A percentile compares a stretch with the other conserved stretches of the same genome.
Conservation (phyloP, 768 basidiomycete species). For the Trametes maxima region DNA sequence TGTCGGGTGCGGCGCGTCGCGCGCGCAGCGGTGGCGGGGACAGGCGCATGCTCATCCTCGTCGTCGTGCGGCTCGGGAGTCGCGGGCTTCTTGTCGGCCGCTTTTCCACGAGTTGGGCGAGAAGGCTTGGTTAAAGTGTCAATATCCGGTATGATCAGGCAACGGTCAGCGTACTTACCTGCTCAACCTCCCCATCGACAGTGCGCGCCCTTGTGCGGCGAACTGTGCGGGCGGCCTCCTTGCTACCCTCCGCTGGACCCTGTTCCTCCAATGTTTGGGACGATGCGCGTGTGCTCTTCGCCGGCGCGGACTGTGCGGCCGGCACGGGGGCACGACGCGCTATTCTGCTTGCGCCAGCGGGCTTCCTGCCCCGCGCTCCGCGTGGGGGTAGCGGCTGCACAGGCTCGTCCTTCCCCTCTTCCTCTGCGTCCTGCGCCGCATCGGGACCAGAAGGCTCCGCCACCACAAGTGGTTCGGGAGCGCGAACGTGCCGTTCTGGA, state of each 20-base stretch:
- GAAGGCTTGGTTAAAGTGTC: background rate
- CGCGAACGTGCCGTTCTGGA: slow-evolving; percentile 7
- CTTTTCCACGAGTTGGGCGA: slow-evolving; percentile 6
- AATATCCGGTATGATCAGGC: background rate
- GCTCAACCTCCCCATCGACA: slow-evolving; percentile 26
- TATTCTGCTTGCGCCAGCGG: background rate
- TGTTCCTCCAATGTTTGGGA: slow-evolving; percentile 17
- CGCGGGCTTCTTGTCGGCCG: background rate
- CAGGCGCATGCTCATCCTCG: slow-evolving; percentile 12
- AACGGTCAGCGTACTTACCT: background rate
- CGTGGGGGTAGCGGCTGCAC: slow-evolving; percentile 9
- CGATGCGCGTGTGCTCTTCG: slow-evolving; percentile 17
- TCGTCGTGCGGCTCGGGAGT: slow-evolving; percentile 8
- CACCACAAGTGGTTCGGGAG: background rate
- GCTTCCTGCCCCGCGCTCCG: slow-evolving; percentile 3
- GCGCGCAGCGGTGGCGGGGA: slow-evolving; percentile 9
- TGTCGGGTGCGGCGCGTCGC: slow-evolving; percentile 31
- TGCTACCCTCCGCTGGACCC: slow-evolving; percentile 6
- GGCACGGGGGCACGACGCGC: slow-evolving; percentile 16
- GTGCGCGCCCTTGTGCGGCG: slow-evolving; percentile 27
- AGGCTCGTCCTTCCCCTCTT: slow-evolving; percentile 17
- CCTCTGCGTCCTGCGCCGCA: slow-evolving; percentile 10
- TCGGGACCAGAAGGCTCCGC: slow-evolving; percentile 3
- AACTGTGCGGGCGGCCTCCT: slow-evolving; percentile 13
- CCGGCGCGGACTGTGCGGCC: slow-evolving; percentile 14